Percentiles rank a stretch among this genome's conserved stretches.
These are phyloP conservation scores for Teratosphaeriaceae sp. DNA, from an alignment of 2,329 filamentous ascomycete genomes.

Conservation along the genomic window DNA sequence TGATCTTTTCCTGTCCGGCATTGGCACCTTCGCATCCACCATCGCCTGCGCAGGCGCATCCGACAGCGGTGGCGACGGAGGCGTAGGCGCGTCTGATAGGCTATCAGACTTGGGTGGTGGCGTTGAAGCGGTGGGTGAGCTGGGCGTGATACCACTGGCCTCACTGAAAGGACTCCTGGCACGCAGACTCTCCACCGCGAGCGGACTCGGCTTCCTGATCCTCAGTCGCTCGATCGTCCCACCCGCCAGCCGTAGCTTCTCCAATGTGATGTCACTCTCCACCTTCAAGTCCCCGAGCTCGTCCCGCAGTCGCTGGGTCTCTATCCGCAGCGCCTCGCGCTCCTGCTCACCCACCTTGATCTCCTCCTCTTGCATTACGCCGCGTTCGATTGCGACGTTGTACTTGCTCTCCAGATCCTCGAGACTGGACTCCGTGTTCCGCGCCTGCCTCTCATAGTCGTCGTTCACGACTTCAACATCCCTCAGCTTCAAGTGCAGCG, in stretches of 20 bases:
- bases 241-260: slow-evolving; percentile 76
- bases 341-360: slow-evolving; percentile 88
- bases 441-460: slow-evolving; percentile 93
- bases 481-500: slow-evolving; percentile 73
- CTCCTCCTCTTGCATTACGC: slow-evolving; percentile 91
- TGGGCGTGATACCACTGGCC: slow-evolving; percentile 63
- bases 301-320: slow-evolving; percentile 80
- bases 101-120: slow-evolving; percentile 66
- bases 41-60: slow-evolving; percentile 62
- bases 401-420: slow-evolving; percentile 98
- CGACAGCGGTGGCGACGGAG: slow-evolving; percentile 89
- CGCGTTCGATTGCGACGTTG: slow-evolving; percentile 86
- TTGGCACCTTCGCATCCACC: slow-evolving; percentile 28
- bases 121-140: slow-evolving; percentile 83
- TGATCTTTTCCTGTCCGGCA: slow-evolving; percentile 35
- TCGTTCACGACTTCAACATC: slow-evolving; percentile 98
- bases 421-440: slow-evolving; percentile 89
- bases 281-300: slow-evolving; percentile 91
- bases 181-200: slow-evolving; percentile 39
- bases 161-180: slow-evolving; percentile 44
- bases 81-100: slow-evolving; percentile 65
- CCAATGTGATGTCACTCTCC: slow-evolving; percentile 86
- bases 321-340: slow-evolving; percentile 79
- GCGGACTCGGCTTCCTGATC: slow-evolving; percentile 44
- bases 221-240: slow-evolving; percentile 43